Conservation (phyloP, 768 basidiomycete species). For the Pisolithus marmoratus region DNA sequence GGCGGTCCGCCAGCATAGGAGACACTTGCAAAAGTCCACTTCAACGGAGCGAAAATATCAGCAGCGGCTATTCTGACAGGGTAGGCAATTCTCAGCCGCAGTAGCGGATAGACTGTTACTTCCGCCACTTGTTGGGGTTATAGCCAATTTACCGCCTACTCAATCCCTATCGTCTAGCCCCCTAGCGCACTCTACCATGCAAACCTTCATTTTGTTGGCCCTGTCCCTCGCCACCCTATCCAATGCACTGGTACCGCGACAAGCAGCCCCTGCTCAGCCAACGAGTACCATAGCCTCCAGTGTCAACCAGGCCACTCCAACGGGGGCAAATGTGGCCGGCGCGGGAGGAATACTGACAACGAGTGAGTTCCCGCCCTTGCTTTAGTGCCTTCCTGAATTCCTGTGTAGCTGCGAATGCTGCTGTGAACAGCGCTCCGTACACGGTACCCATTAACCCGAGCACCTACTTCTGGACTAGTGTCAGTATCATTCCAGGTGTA, state of each 20-base stretch:
- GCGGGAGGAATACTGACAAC: background rate
- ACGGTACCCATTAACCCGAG: conserved; percentile 2
- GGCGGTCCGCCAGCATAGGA: background rate
- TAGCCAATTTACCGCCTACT: background rate
- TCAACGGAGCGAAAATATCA: too few relatives aligned
- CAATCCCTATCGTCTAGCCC: background rate
- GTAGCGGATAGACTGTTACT: background rate
- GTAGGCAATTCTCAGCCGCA: background rate
- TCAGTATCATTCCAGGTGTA: conserved; percentile 2
- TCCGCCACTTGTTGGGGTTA: background rate
- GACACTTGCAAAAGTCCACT: background rate
- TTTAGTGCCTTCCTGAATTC: background rate
- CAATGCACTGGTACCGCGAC: background rate
- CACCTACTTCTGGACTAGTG: conserved; percentile 8
- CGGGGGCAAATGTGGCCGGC: too few relatives aligned
- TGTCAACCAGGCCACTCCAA: too few relatives aligned
- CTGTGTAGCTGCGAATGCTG: background rate
- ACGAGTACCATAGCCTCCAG: too few relatives aligned
- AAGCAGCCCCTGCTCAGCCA: background rate
- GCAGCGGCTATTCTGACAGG: background rate
- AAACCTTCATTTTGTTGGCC: background rate
- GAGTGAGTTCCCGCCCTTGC: background rate
- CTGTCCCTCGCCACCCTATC: background rate
- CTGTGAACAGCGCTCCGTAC: conserved; percentile 2
- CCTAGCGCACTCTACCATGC: background rate